Conservation (phyloP, 1,284 basidiomycete genomes). For the Vanrija sp. region DNA sequence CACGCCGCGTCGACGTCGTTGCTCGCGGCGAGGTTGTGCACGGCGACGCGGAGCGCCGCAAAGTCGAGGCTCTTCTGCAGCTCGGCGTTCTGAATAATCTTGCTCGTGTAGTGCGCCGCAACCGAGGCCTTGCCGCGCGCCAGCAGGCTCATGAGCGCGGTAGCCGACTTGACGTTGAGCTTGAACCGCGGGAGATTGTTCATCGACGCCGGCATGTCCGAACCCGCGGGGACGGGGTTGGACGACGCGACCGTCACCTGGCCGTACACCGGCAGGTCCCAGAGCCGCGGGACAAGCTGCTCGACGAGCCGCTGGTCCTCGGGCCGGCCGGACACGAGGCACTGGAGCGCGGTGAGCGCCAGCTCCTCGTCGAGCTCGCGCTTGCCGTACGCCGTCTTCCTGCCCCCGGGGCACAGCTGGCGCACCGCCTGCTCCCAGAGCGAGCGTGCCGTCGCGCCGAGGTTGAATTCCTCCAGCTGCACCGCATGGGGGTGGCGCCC, state of each 20-base stretch:
- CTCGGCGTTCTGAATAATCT: conserved; percentile 14
- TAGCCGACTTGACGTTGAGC: conserved; percentile 19
- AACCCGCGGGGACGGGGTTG: not conserved
- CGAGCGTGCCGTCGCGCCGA: conserved; percentile 19
- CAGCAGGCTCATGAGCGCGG: conserved; percentile 20
- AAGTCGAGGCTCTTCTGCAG: conserved; percentile 13
- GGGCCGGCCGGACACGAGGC: conserved; percentile 23
- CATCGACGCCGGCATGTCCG: conserved; percentile 1
- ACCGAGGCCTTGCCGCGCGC: conserved; percentile 7
- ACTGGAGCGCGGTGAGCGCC: conserved; percentile 23
- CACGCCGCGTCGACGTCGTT: conserved; percentile 18
- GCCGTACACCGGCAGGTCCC: conserved; percentile 25
- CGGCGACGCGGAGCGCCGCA: conserved; percentile 7
- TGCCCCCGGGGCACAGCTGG: conserved; percentile 12
- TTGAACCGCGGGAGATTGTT: conserved; percentile 10
- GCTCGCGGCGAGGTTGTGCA: conserved; percentile 11
- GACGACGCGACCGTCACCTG: conserved; percentile 11
- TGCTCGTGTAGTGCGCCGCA: conserved; percentile 18
- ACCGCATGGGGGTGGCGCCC: not conserved
- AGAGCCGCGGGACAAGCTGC: conserved; percentile 27
- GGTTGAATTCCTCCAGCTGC: not conserved
- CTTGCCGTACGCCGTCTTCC: not conserved
- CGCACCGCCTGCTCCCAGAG: conserved; percentile 36
- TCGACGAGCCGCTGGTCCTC: conserved; percentile 32
- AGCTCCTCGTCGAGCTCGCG: conserved; percentile 30